Base-by-base conservation (phyloP, 2,329 filamentous ascomycete species). In the Acrocalymma vagum region DNA sequence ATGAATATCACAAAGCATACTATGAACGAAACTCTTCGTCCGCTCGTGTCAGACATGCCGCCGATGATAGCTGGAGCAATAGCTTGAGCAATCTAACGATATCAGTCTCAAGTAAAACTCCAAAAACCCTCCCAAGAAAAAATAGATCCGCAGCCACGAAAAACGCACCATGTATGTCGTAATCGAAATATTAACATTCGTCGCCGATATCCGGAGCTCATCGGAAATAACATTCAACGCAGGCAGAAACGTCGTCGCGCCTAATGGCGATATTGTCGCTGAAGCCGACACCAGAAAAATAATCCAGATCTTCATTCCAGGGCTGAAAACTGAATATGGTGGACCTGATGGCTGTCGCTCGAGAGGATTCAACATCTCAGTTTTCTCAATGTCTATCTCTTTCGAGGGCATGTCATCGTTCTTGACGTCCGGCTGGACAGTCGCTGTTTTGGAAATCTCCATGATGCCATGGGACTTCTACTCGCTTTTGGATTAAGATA, bases 11-110 rank as follows among this genome's bases (percentile, higher is more conserved):
- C 40, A 25, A 66, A 71, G 36, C 65, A 68, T 16, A 79, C 51
- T 21, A 80, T 63, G 56, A 80, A 81, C 1, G 76, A 76, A 3
- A 79, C 71, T 44, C 79, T 65, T 45, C 79, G 69, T 9, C 79
- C 79, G 25, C 71, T 73, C 35, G 70, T 76, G 50, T 81, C 79
- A 1, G 78, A 75, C 45, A 81, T 72, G 28, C 75, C 74, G 3
- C 74, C 79, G 22, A 81, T 69, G 20, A 81, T 71, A 22, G 78
- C 73, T 16, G 78, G 78, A 1, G 78, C 75, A 10, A 83, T 67
- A 1, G 76, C 80, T 72, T 83, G 80, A 6, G 63, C 59, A 21
- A 68, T 59, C 62, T 67, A 14, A 7, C 1, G 13, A 4, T 4
- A 29, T 63, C 22, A 62, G 49, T 23, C 4, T 23, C 27, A 17